Evolutionary conservation across 805 yeast species (phyloP).

Genomic region (Barnettozyma sucrosica): DNA sequence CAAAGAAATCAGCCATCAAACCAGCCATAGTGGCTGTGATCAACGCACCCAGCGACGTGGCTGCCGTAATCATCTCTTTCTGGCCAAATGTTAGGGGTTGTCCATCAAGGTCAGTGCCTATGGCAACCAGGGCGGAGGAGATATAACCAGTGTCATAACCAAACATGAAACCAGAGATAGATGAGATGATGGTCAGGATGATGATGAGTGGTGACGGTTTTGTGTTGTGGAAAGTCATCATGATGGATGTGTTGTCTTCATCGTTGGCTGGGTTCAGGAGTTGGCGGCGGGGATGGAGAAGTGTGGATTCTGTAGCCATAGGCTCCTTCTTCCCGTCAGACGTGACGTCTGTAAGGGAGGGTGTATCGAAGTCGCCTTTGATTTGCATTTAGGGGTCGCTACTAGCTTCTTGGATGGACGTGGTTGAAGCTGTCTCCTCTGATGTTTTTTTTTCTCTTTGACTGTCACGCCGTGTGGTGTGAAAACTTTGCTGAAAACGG

Average conservation of each 20-base stretch:
- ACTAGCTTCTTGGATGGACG: too few relatives aligned
- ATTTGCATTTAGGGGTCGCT: not conserved
- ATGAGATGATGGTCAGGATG: slow-evolving; percentile 65
- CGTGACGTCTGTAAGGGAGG: not conserved
- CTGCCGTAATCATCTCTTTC: slow-evolving; percentile 87
- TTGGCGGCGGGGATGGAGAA: slow-evolving; percentile 1
- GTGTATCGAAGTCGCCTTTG: not conserved
- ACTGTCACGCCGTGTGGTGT: too few relatives aligned
- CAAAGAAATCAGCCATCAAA: slow-evolving; percentile 70
- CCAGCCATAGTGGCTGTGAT: slow-evolving; percentile 79
- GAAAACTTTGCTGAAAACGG: too few relatives aligned
- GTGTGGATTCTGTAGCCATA: not conserved
- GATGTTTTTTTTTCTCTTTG: not conserved
- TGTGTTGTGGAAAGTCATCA: slow-evolving; percentile 42
- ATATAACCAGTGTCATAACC: slow-evolving; percentile 98
- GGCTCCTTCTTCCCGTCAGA: not conserved
- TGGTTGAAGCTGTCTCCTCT: too few relatives aligned
- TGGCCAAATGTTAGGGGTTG: slow-evolving; percentile 63
- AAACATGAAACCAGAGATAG: slow-evolving; percentile 93
- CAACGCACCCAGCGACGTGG: slow-evolving; percentile 91
- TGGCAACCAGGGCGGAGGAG: slow-evolving; percentile 84
- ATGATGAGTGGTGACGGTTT: slow-evolving; percentile 61
- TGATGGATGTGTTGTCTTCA: slow-evolving; percentile 43
- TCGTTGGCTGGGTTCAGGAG: slow-evolving; percentile 35
- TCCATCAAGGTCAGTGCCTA: slow-evolving; percentile 68